These are phyloP conservation scores for Diaporthe citrichinensis DNA, from an alignment of 2,329 filamentous ascomycete species.

Conservation along the genomic window DNA sequence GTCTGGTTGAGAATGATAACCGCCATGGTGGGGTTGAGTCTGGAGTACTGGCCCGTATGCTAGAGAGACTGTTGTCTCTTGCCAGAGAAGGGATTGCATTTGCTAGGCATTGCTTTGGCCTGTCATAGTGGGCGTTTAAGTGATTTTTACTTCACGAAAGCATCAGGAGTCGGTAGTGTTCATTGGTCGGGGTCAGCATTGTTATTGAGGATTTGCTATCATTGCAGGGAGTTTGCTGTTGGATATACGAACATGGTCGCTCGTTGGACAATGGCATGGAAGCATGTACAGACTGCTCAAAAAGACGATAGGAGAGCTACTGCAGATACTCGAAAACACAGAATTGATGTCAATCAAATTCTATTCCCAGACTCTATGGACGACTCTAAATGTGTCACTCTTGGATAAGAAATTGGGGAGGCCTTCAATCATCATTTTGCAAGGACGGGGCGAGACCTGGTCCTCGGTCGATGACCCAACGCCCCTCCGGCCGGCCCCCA, in stretches of 20 bases:
- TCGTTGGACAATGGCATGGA: constrained; percentile 25
- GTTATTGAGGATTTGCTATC: neutral
- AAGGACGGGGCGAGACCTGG: constrained; percentile 22
- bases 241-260: constrained; percentile 13
- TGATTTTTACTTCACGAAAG: neutral
- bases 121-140: neutral
- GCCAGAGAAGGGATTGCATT: neutral
- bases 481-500: constrained; percentile 18
- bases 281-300: constrained; percentile 15
- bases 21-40: neutral
- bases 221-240: constrained; percentile 5
- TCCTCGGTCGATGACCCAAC: constrained; percentile 11
- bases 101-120: neutral
- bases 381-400: constrained; percentile 38
- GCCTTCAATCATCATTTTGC: constrained; percentile 25
- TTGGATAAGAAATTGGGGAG: constrained; percentile 27
- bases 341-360: constrained; percentile 32
- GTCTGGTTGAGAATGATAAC: constrained; percentile 42
- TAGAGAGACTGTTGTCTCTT: neutral
- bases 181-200: constrained; percentile 7
- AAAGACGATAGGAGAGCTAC: neutral
- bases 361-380: constrained; percentile 39
- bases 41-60: neutral
- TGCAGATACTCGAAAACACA: neutral
- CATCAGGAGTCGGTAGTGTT: constrained; percentile 6